Percentiles rank a stretch among this genome's conserved stretches.
Evolutionary conservation across 1,139 yeast genomes (phyloP).

Genomic region (Lodderomyces orthopsilosis): DNA sequence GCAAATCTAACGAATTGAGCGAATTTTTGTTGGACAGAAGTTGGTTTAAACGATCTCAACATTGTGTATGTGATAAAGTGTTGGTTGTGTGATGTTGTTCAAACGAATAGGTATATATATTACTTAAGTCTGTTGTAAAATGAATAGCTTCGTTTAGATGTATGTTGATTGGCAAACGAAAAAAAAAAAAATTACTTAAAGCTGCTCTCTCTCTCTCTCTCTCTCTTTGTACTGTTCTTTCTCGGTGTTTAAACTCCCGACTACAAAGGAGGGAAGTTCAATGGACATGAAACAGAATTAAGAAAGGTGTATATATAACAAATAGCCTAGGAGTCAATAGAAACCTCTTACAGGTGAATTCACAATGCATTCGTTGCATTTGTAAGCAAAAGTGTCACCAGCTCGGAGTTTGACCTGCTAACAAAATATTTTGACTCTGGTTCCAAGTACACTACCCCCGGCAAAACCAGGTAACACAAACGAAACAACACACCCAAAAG

Average conservation of each 20-base stretch:
- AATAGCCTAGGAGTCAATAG: no score
- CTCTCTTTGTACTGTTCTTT: background rate
- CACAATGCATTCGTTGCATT: no score
- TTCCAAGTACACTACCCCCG: constrained; percentile 1
- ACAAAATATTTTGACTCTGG: background rate
- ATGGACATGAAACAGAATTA: no score
- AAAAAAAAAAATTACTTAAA: background rate
- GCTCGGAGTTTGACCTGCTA: background rate
- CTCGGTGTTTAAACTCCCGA: constrained; percentile 2
- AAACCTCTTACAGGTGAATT: no score
- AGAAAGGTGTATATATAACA: no score
- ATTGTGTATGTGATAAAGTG: constrained; percentile 5
- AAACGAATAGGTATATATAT: background rate
- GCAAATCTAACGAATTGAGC: constrained; percentile 37
- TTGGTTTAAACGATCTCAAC: constrained; percentile 15
- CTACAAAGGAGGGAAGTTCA: no score
- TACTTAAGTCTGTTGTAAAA: background rate
- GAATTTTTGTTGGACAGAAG: constrained; percentile 9
- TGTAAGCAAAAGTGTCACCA: background rate
- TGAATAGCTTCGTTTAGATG: background rate
- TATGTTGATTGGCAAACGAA: background rate
- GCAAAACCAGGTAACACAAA: background rate
- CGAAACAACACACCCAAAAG: background rate
- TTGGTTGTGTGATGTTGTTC: background rate
- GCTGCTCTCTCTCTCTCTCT: background rate